These are phyloP conservation scores for Xylariaceae sp. DNA, from an alignment of 2,329 filamentous ascomycete genomes.

Conservation along the genomic window DNA sequence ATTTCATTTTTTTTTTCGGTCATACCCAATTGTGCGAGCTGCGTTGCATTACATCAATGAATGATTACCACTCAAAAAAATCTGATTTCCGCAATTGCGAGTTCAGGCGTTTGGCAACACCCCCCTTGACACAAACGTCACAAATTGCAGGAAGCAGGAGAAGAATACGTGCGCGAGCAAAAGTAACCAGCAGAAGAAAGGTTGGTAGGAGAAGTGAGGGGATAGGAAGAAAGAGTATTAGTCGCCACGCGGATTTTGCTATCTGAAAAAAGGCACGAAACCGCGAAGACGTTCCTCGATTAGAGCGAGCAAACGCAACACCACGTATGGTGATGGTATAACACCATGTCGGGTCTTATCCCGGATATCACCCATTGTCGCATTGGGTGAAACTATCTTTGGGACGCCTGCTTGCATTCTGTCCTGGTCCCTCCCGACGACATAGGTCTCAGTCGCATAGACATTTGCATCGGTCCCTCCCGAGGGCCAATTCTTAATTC, in stretches of 20 bases:
- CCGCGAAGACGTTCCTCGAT: slow-evolving; percentile 11
- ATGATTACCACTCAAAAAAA: slow-evolving; percentile 30
- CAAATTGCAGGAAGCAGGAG: slow-evolving; percentile 26
- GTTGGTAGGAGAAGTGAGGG: slow-evolving; percentile 17
- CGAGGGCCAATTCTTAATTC: slow-evolving; percentile 19
- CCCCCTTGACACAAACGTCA: slow-evolving; percentile 22
- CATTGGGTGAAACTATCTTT: slow-evolving; percentile 3
- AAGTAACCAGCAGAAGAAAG: slow-evolving; percentile 12
- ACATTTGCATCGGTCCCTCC: slow-evolving; percentile 15
- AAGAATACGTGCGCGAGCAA: slow-evolving; percentile 22
- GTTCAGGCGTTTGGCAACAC: slow-evolving; percentile 24
- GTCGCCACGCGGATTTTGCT: slow-evolving; percentile 14
- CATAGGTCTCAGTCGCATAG: slow-evolving; percentile 5
- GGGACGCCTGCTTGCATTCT: slow-evolving; percentile 6
- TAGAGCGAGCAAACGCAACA: slow-evolving; percentile 9
- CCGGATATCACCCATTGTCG: slow-evolving; percentile 1
- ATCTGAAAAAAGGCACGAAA: slow-evolving; percentile 10
- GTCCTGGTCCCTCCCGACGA: slow-evolving; percentile 8
- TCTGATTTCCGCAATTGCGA: slow-evolving; percentile 28
- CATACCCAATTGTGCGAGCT: slow-evolving; percentile 33
- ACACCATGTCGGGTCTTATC: slow-evolving; percentile 3
- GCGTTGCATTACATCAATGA: slow-evolving; percentile 26
- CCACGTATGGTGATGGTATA: slow-evolving; percentile 2
- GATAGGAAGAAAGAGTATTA: slow-evolving; percentile 23
- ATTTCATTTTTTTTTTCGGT: slow-evolving; percentile 31